Base-by-base conservation (phyloP, 2,329 filamentous ascomycete genomes). In the Epichloe uncinata region DNA sequence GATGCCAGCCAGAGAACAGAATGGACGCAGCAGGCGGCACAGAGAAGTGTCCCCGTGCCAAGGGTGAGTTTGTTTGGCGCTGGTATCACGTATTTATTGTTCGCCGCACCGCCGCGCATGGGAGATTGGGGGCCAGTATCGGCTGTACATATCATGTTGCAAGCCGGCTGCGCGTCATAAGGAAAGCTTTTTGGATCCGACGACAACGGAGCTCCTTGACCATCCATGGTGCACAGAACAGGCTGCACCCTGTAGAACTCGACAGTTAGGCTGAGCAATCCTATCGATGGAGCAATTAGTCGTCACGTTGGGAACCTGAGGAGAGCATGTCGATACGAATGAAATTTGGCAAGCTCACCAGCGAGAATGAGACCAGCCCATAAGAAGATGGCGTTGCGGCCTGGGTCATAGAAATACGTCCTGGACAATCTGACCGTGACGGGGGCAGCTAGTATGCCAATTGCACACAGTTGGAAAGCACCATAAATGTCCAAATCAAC, bases 401-500 rank as follows among this genome's bases (percentile, higher is more conserved):
- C 81, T 0, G 77, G 77, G 20, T 77, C 73, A 48, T 78, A 70
- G 59, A 83, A 84, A 58, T 85, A 85, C 0, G 81, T 85, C 15
- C 65, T 65, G 1, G 81, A 84, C 42, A 81, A 61, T 53, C 73
- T 71, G 20, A 81, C 79, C 0, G 80, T 82, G 0, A 80, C 70
- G 0, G 81, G 82, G 4, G 78, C 81, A 1, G 79, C 77, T 4
- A 85, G 56, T 15, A 84, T 79, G 12, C 79, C 81, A 37, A 85
- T 80, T 0, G 81, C 72, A 52, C 81, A 85, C 0, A 84, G 61
- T 55, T 85, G 82, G 53, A 85, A 83, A 8, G 80, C 79, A 1
- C 82, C 82, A 50, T 76, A 85, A 3, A 85, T 68, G 55, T 85
- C 82, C 74, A 85, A 77, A 57, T 85, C 81, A 13, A 84, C 73